Base-by-base conservation (phyloP, 208 protist species). In the Trichomonas gallinae region DNA sequence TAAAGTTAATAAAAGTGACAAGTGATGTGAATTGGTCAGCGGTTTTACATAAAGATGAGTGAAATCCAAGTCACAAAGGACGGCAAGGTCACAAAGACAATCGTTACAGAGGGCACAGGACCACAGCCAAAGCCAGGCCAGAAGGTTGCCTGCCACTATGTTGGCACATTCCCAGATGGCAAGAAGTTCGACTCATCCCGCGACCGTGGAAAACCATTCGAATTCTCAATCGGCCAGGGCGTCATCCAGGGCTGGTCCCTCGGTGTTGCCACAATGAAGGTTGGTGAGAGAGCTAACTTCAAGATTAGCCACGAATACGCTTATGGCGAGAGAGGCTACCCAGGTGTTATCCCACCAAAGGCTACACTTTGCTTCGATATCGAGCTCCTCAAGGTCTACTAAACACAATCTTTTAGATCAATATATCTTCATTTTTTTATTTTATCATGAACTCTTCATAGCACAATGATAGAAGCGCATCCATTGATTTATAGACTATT, bases 241-340 rank as follows among this genome's bases (percentile, higher is more conserved):
- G 97, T 98, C 31, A 98, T 98, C 91, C 26, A n/a, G 26, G 97
- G 97, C 36, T 98, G 97, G 97, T 97, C 97, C 40, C 72, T 96
- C 40, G 97, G 97, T 87, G 93, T 98, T 34, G 15, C 85, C 31
- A 83, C 44, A 91, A 97, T 98, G 97, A 96, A 44, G 13, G 63
- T 97, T 44, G 97, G 97, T 8, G 97, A 98, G 82, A 42, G 63
- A 0, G 97, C 97, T 9, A 96, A 96, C 9, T 96, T 98, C 36
- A 97, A 9, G 6, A 97, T 97, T 31, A 42, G 96, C 4, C 26
- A 97, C 17, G 97, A 97, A 46, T 96, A 96, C n/a, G 97, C 63
- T 38, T 97, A 97, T 42, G 97, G 97, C 49, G 96, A 72, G 17
- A 9, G 23, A 0, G 97, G 97, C 36, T 83, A 72, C 31, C 85